A percentile compares a stretch with the other conserved stretches of the same genome.
These are phyloP conservation scores for Niebla homalea DNA, from an alignment of 495 filamentous ascomycete species.

Conservation along the genomic window DNA sequence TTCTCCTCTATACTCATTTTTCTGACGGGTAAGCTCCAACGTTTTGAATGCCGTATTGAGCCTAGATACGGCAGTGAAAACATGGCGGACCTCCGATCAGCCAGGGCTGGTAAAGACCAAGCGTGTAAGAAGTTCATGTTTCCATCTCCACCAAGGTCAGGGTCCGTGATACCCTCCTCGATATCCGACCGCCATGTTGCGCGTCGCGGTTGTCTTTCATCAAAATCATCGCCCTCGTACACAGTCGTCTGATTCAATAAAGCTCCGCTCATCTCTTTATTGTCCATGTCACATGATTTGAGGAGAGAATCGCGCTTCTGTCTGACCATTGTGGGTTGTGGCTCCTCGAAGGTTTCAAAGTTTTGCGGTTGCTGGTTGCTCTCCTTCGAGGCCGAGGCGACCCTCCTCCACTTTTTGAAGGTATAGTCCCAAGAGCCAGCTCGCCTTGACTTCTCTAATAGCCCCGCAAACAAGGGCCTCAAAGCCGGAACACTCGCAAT, in stretches of 20 bases:
- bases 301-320: not conserved
- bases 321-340: not conserved
- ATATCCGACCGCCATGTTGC: not conserved
- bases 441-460: not conserved
- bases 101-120: slow-evolving; percentile 1
- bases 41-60: no score
- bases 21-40: no score
- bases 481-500: slow-evolving; percentile 6
- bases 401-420: not conserved
- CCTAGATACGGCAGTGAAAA: not conserved
- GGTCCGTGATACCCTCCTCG: not conserved
- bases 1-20: no score
- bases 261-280: not conserved
- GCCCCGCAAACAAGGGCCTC: slow-evolving; percentile 3
- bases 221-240: not conserved
- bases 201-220: not conserved
- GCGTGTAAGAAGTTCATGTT: not conserved
- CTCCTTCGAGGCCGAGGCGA: not conserved
- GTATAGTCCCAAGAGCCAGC: not conserved
- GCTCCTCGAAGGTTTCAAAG: not conserved
- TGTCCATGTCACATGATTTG: not conserved
- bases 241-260: not conserved
- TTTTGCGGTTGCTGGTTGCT: not conserved
- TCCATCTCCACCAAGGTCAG: not conserved
- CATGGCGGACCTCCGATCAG: not conserved